Conservation (phyloP, 257 asterid genomes). For the Buddleja alternifolia region DNA sequence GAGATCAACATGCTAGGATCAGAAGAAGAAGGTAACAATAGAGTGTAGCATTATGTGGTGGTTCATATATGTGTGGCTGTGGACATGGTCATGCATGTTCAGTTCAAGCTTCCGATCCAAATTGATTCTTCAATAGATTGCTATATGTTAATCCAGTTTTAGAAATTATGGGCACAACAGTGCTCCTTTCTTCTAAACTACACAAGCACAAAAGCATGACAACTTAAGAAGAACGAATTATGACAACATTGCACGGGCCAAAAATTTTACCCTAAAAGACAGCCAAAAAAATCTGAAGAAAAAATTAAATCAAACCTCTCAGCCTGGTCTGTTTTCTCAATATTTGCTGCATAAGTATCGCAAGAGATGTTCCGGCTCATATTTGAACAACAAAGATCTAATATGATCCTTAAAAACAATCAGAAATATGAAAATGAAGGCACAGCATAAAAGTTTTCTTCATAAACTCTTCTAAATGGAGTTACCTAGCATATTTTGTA, state of each 20-base stretch:
- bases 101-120: neutral
- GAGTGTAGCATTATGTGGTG: neutral
- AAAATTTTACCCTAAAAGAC: neutral
- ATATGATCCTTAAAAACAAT: neutral
- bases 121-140: conserved; percentile 14
- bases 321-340: neutral
- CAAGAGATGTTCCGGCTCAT: neutral
- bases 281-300: neutral
- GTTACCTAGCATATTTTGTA: neutral
- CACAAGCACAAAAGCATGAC: neutral
- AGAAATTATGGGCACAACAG: neutral
- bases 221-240: neutral
- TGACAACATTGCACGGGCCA: neutral
- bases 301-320: conserved; percentile 1
- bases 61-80: neutral
- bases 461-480: neutral
- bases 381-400: neutral
- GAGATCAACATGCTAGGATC: neutral
- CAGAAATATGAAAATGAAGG: neutral
- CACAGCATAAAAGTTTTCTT: neutral
- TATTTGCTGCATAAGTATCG: neutral
- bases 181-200: neutral
- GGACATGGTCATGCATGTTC: neutral
- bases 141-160: neutral
- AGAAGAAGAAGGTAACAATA: neutral